Conservation (phyloP, 2,329 filamentous ascomycete species). For the Cordyceps cateniannulata region DNA sequence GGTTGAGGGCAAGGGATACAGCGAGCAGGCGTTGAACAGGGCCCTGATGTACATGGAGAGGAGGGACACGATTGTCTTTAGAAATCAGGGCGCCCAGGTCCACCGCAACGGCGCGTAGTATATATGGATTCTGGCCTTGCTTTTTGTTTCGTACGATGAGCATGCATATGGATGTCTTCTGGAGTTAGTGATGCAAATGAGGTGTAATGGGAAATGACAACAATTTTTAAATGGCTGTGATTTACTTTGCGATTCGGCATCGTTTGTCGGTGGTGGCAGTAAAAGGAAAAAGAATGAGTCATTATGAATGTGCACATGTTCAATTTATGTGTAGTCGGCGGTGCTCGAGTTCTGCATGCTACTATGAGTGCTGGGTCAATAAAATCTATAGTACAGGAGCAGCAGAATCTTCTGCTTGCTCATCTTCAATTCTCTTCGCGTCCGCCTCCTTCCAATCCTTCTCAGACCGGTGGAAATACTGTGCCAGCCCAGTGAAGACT, state of each 20-base stretch:
- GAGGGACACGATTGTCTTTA: slow-evolving; percentile 77
- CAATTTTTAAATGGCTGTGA: not conserved
- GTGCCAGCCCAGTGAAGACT: slow-evolving; percentile 30
- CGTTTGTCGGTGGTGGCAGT: not conserved
- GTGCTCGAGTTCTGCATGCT: not conserved
- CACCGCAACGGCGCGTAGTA: slow-evolving; percentile 63
- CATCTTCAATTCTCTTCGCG: slow-evolving; percentile 7
- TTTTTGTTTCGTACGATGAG: not conserved
- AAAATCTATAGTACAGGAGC: not conserved
- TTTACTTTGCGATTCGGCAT: not conserved
- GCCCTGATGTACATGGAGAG: slow-evolving; percentile 81
- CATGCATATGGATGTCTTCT: slow-evolving; percentile 5
- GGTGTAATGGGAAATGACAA: slow-evolving; percentile 5
- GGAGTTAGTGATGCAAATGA: slow-evolving; percentile 7
- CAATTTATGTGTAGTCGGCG: not conserved
- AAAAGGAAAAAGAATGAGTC: not conserved
- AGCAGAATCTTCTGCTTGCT: not conserved
- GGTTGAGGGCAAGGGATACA: slow-evolving; percentile 85
- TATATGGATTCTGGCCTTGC: not conserved
- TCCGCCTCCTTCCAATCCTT: slow-evolving; percentile 37
- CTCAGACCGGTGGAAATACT: slow-evolving; percentile 35
- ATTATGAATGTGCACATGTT: not conserved
- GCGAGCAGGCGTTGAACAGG: slow-evolving; percentile 76
- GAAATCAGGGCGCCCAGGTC: slow-evolving; percentile 69
- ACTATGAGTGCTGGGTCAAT: not conserved